Base-by-base conservation (phyloP, 805 yeast genomes). In the Jamesozyma spencerorum region DNA sequence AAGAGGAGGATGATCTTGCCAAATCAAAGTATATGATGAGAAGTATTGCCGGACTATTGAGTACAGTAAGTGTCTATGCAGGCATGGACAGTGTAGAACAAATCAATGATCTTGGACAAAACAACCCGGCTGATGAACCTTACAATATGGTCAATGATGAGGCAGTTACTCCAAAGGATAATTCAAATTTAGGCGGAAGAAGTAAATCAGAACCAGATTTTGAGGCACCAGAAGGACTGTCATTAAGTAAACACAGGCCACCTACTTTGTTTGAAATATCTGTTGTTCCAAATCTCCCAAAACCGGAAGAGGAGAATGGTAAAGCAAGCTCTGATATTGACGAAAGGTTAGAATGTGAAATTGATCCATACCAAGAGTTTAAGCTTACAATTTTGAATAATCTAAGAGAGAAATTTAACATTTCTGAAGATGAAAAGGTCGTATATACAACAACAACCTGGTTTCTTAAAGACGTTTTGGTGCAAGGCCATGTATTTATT, bases 401-500 rank as follows among this genome's bases (percentile, higher is more conserved):
- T 15, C 29, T 41, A 28, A 41, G 32, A 19, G 24, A 40, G 5
- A 44, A 43, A 18, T 72, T 74, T 49, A 68, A 67, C 4, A 58
- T 81, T n/a, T 57, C 60, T n/a, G 72, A 69, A 17, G 69, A 69
- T 31, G 87, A 81, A 48, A 58, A 60, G n/a, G 69, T 80, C 44
- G 50, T 72, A 26, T 72, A 70, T n/a, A 83, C 79, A 46, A 81
- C 70, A 51, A 71, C 81, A 2, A 77, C 87, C 24, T 88, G 95
- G 95, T 65, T 88, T 29, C 66, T 86, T 42, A 74, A 79, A 44
- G 94, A 85, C 51, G 92, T 88, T 0, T 64, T 90, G 20, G 63
- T 87, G 19, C 96, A 86, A 59, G 97, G 97, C 2, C 88, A 83
- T 51, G 58, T 87, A 14, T 82, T 82, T 50, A 59, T 90, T 19